Evolutionary conservation across 2,329 filamentous ascomycete species (phyloP).

Genomic region (Clarireedia paspali): DNA sequence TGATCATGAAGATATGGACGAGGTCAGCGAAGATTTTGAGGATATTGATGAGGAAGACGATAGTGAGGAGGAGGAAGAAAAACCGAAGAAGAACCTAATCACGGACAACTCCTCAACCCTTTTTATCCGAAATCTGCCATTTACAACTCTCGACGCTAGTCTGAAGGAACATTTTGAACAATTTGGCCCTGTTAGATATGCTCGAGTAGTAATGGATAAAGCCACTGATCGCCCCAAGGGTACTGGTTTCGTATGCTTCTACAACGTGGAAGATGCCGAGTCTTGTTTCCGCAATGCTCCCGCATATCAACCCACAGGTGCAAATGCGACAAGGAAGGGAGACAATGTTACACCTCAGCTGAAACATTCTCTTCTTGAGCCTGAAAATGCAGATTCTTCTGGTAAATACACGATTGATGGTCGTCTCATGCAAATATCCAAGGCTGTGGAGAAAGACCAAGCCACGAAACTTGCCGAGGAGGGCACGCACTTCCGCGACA

Average conservation of each 20-base stretch:
- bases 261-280: slow-evolving; percentile 65
- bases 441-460: slow-evolving; percentile 77
- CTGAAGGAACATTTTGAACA: slow-evolving; percentile 79
- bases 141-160: slow-evolving; percentile 73
- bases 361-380: slow-evolving; percentile 79
- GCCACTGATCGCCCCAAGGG: slow-evolving; percentile 81
- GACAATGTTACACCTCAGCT: slow-evolving; percentile 34
- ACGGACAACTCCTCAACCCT: slow-evolving; percentile 68
- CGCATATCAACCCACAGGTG: slow-evolving; percentile 38
- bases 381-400: slow-evolving; percentile 71
- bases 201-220: slow-evolving; percentile 81
- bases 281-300: slow-evolving; percentile 71
- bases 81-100: slow-evolving; percentile 31
- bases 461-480: slow-evolving; percentile 69
- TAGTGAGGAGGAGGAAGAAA: slow-evolving; percentile 31
- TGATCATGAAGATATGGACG: slow-evolving; percentile 30
- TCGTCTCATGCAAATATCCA: slow-evolving; percentile 74
- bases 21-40: slow-evolving; percentile 40
- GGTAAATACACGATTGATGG: slow-evolving; percentile 88
- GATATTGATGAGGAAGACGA: slow-evolving; percentile 30
- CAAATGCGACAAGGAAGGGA: slow-evolving; percentile 27
- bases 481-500: slow-evolving; percentile 53
- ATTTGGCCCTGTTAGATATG: slow-evolving; percentile 86
- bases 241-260: slow-evolving; percentile 93
- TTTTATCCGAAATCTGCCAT: slow-evolving; percentile 92